Base-by-base conservation (phyloP, 495 filamentous ascomycete genomes). In the Xylaria cubensis region DNA sequence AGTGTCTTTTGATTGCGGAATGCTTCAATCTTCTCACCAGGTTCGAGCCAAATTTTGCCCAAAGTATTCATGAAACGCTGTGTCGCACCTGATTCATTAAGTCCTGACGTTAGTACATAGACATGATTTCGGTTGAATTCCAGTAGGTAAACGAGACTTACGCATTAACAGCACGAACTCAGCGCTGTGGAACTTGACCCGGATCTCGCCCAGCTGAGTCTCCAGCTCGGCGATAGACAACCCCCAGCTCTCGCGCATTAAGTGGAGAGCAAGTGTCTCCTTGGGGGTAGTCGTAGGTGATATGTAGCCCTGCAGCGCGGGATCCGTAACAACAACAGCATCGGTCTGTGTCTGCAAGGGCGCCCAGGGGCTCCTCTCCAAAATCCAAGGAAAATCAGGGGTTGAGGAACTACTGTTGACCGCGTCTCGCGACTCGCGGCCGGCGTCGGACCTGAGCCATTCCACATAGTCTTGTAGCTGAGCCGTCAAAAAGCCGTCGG, bases 181-280 rank as follows among this genome's bases (percentile, higher is more conserved):
- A 6, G 41, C 36, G 32, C 75, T 74, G 34, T 72, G 74, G 9
- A 86, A 42, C 59, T 66, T 77, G 24, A 85, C 36, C 6, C 67
- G 72, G 19, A 79, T 75, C 48, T 81, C 78, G 8, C 83, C 84
- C n/a, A 76, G 71, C 17, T 67, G 59, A 9, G 76, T 69, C 21
- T 76, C 26, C 8, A 81, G 64, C 51, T 78, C 74, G 34, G 77
- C 48, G 36, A 79, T 77, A 8, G 75, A 78, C 42, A 85, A 51
- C 29, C 73, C 76, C 84, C 84, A 86, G 72, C 80, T 82, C 26
- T 84, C 72, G 5, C 83, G 83, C 75, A 85, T 78, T 56, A 85
- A 26, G 53, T 73, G 67, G 46, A 80, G 67, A 15, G 74, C 86
- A 41, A 86, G 72, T 69, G 67, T 75, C 71, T 80, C 67, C 69